Evolutionary conservation across 257 asterid genomes (phyloP), one percentile per base, ranked within the genome.

Genomic region (Sherardia arvensis): DNA sequence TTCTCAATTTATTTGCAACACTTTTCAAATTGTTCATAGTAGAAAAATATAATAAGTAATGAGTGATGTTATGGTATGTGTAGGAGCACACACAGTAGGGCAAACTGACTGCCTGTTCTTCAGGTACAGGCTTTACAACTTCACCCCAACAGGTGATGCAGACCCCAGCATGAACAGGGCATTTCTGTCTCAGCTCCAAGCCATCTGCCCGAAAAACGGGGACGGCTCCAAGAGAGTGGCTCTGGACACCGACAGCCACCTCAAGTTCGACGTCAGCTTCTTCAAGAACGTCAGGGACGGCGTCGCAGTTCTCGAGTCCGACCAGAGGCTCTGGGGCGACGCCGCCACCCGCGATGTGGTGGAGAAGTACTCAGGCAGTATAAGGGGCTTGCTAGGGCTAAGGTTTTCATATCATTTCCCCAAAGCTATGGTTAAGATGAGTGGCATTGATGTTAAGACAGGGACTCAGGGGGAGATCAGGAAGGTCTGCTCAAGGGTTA

Each of bases 11-110:
- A 11, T 38, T 38, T 38, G 3, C 47, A 38, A 38, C 47, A 11
- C 47, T 38, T 1, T 36, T 36, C 40, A 34, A 8, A 8, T 34
- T 33, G 40, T 2, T 33, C n/a, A n/a, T n/a, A n/a, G n/a, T n/a
- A n/a, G n/a, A n/a, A n/a, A n/a, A n/a, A n/a, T n/a, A n/a, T n/a
- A n/a, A n/a, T n/a, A n/a, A n/a, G n/a, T n/a, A n/a, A n/a, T n/a
- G n/a, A n/a, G n/a, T n/a, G n/a, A n/a, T n/a, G n/a, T 3, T 55
- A 10, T 25, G 14, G 21, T 56, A 32, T 14, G 26, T 62, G 69
- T 73, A 85, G 94, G 94, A 14, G 92, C 90, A 58, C 87, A 87
- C 55, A 82, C 91, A 2, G 71, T 87, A n/a, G 95, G 95, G 33
- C 85, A 77, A 23, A 77, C 92, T 38, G 72, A 73, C 15, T 87